Percentiles rank a stretch among this genome's conserved stretches.
Conservation (phyloP, 2,329 filamentous ascomycete species). For the Thermoascus crustaceus region DNA sequence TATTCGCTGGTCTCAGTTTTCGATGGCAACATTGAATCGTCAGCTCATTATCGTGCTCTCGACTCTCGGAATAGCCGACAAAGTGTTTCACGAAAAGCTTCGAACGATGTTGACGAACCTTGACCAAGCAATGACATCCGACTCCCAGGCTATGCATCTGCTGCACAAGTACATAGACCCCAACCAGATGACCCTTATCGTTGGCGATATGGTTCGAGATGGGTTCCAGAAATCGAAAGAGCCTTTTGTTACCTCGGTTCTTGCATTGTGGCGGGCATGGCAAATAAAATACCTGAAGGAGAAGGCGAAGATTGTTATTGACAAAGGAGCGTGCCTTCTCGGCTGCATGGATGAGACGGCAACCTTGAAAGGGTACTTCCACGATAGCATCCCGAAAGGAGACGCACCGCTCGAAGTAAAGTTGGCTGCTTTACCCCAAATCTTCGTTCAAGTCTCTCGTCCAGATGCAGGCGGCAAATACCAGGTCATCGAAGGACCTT, state of each 20-base stretch:
- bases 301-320: slow-evolving; percentile 76
- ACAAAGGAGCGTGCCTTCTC: slow-evolving; percentile 77
- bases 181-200: slow-evolving; percentile 66
- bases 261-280: slow-evolving; percentile 83
- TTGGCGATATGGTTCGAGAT: slow-evolving; percentile 68
- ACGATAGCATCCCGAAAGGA: slow-evolving; percentile 32
- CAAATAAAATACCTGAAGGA: slow-evolving; percentile 85
- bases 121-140: slow-evolving; percentile 59
- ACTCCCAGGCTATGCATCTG: slow-evolving; percentile 55
- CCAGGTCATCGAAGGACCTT: slow-evolving; percentile 64
- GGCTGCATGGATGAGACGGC: slow-evolving; percentile 82
- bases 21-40: slow-evolving; percentile 73
- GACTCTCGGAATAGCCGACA: slow-evolving; percentile 60
- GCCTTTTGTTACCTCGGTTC: slow-evolving; percentile 71
- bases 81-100: slow-evolving; percentile 61
- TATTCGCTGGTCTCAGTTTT: slow-evolving; percentile 68
- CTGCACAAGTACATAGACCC: slow-evolving; percentile 73
- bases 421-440: slow-evolving; percentile 60
- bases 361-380: slow-evolving; percentile 62
- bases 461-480: slow-evolving; percentile 47
- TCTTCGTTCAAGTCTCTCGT: slow-evolving; percentile 75
- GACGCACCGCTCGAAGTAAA: slow-evolving; percentile 33
- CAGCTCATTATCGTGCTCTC: slow-evolving; percentile 85
- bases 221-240: slow-evolving; percentile 70
- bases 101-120: slow-evolving; percentile 60